Percentiles rank a stretch among this genome's conserved stretches.
phyloP scores from a whole-genome alignment of 2,329 filamentous ascomycete genomes.

The Paecilomyces sp. region DNA sequence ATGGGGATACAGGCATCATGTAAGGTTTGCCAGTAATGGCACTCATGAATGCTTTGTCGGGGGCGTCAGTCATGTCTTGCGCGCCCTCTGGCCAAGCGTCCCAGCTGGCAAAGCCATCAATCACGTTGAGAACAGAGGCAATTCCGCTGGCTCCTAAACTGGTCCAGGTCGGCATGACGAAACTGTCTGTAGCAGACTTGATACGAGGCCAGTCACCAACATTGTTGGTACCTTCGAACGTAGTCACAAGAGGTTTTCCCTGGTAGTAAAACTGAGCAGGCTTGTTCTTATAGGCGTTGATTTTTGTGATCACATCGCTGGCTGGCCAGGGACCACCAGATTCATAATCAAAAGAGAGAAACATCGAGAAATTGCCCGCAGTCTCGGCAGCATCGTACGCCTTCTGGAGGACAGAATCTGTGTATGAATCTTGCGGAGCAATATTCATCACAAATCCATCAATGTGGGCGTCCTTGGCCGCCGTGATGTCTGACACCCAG shows the following conservation, averaged over 20 bases:
- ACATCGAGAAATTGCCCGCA: slow-evolving; percentile 21
- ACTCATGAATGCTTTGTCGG: slow-evolving; percentile 34
- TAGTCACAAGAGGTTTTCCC: slow-evolving; percentile 30
- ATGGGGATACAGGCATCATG: slow-evolving; percentile 52
- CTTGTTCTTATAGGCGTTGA: slow-evolving; percentile 19
- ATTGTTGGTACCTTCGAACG: slow-evolving; percentile 36
- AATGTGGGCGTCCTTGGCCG: slow-evolving; percentile 22
- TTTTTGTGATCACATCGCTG: slow-evolving; percentile 17
- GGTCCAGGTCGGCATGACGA: slow-evolving; percentile 43
- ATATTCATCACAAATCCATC: slow-evolving; percentile 28
- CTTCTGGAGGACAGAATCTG: slow-evolving; percentile 17
- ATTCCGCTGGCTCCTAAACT: slow-evolving; percentile 24
- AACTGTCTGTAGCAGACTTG: slow-evolving; percentile 32
- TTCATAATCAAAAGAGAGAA: slow-evolving; percentile 28
- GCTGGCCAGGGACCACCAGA: slow-evolving; percentile 21
- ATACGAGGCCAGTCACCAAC: slow-evolving; percentile 37
- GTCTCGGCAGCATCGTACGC: slow-evolving; percentile 22
- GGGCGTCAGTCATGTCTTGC: slow-evolving; percentile 27
- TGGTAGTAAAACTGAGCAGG: slow-evolving; percentile 20
- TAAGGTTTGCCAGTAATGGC: slow-evolving; percentile 30
- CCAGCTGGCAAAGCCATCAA: slow-evolving; percentile 38
- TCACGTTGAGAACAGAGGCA: slow-evolving; percentile 16
- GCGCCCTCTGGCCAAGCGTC: slow-evolving; percentile 36
- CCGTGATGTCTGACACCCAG: slow-evolving; percentile 19
- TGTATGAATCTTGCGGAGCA: slow-evolving; percentile 22